Percentiles rank a stretch among this genome's conserved stretches.
Evolutionary conservation across 306 rosid genomes (phyloP).

Genomic region (Vigna trinervia): DNA sequence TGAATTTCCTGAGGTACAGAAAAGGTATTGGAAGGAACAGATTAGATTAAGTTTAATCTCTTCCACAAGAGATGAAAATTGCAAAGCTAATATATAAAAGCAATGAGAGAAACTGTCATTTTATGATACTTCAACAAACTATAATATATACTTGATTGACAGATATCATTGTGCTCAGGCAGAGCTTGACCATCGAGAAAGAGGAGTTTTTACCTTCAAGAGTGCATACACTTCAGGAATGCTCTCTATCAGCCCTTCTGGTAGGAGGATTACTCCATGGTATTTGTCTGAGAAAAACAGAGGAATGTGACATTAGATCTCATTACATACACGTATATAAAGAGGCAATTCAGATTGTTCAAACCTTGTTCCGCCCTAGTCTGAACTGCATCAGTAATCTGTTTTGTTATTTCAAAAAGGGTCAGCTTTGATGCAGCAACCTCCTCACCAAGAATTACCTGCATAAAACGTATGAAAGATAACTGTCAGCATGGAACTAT

Average conservation of each 20-base stretch:
- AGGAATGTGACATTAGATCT: slow-evolving; percentile 36
- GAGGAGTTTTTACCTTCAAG: slow-evolving; percentile 63
- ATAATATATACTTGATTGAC: neutral
- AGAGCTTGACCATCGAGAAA: neutral
- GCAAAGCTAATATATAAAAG: slow-evolving; percentile 7
- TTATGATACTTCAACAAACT: slow-evolving; percentile 36
- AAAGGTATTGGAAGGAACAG: slow-evolving; percentile 6
- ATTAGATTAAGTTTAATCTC: slow-evolving; percentile 11
- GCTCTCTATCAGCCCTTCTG: slow-evolving; percentile 98
- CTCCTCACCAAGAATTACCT: slow-evolving; percentile 98
- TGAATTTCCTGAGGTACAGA: slow-evolving; percentile 87
- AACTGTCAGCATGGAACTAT: slow-evolving; percentile 22
- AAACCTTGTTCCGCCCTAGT: slow-evolving; percentile 92
- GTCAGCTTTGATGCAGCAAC: slow-evolving; percentile 97
- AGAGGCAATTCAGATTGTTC: slow-evolving; percentile 34
- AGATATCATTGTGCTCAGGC: neutral
- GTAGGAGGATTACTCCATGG: slow-evolving; percentile 93
- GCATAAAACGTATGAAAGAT: slow-evolving; percentile 37
- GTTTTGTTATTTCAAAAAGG: slow-evolving; percentile 80
- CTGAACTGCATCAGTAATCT: slow-evolving; percentile 92
- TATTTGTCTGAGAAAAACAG: slow-evolving; percentile 70
- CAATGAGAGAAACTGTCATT: slow-evolving; percentile 13
- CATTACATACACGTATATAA: slow-evolving; percentile 2
- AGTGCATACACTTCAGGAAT: slow-evolving; percentile 98
- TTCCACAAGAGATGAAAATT: neutral